Evolutionary conservation across 352 stramenopile genomes (phyloP), one percentile per base, ranked within the genome.

Genomic region (Peronospora destructor): DNA sequence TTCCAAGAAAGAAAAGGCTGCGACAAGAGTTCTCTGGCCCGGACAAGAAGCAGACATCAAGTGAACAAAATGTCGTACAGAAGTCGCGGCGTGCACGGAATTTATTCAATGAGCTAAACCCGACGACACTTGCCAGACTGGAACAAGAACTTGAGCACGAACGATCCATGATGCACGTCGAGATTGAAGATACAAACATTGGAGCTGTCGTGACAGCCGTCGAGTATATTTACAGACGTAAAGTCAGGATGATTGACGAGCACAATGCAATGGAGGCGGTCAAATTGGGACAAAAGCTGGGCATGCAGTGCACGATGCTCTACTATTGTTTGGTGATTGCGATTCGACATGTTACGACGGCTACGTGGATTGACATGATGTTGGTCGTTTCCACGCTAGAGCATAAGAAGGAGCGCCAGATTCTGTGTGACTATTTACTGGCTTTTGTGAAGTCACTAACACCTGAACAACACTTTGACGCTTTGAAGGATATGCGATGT

Each of bases 191-290:
- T 4, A 56, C 69, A 1, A 65, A 56, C 16, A 40, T 75, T n/a
- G 64, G 51, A 30, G 71, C 69, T 1, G 36, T 82, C 0, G 78
- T 76, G n/a, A 64, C 61, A 2, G 35, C 64, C 0, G 49, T 89
- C 10, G 77, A 89, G 51, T 89, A 78, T 39, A 49, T 84, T 17
- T 81, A 85, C 54, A 64, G 64, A 2, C 58, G 67, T 34, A 59
- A 68, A 12, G 56, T 72, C 13, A 55, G 62, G 7, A 55, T 77
- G 2, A 39, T 76, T 0, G 30, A 68, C 21, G 57, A 66, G 7
- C 36, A 14, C 14, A 71, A 62, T 25, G 73, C 71, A 0, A 49
- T 61, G 44, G 41, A 70, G 3, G 65, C 76, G 8, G 54, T 66
- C 17, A 64, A 59, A 12, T 59, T 89, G 3, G 78, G 64, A 14